Evolutionary conservation across 306 rosid species (phyloP).

Genomic region (Biancaea sappan): DNA sequence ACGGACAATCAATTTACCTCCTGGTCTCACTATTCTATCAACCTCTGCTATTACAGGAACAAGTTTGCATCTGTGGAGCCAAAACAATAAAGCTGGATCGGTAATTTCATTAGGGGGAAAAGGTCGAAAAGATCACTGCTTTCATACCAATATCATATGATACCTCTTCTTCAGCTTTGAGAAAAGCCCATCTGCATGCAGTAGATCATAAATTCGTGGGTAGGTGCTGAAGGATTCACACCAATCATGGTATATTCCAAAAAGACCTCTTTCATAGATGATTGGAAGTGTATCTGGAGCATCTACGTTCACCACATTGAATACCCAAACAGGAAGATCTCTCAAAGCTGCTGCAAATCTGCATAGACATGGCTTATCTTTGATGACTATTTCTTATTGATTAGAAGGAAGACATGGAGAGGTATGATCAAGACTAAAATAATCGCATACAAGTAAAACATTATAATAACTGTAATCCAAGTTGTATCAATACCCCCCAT

Average conservation of each 20-base stretch:
- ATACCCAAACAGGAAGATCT: conserved; percentile 80
- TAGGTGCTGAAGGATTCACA: conserved; percentile 94
- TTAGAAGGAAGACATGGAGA: background rate
- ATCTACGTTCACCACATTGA: conserved; percentile 85
- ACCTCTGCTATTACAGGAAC: conserved; percentile 79
- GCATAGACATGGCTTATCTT: conserved; percentile 27
- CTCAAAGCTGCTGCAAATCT: conserved; percentile 88
- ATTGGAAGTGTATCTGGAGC: conserved; percentile 87
- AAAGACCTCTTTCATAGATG: conserved; percentile 90
- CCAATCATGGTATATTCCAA: conserved; percentile 96
- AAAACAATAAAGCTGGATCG: conserved; percentile 25
- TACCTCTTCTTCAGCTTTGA: conserved; percentile 79
- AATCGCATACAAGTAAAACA: conserved; percentile 13
- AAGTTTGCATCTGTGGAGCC: conserved; percentile 71
- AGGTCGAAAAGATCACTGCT: conserved; percentile 13
- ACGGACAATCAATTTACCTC: conserved; percentile 74
- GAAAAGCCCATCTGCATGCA: conserved; percentile 92
- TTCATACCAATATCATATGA: conserved; percentile 14
- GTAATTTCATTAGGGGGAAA: conserved; percentile 10
- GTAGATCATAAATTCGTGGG: conserved; percentile 81
- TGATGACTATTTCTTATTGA: background rate
- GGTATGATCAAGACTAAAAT: background rate
- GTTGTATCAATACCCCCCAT: conserved; percentile 72
- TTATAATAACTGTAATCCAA: conserved; percentile 9
- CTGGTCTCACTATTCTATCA: conserved; percentile 84